phyloP scores from a whole-genome alignment of 2,329 filamentous ascomycete species.

The Phyllosticta paracitricarpa region DNA sequence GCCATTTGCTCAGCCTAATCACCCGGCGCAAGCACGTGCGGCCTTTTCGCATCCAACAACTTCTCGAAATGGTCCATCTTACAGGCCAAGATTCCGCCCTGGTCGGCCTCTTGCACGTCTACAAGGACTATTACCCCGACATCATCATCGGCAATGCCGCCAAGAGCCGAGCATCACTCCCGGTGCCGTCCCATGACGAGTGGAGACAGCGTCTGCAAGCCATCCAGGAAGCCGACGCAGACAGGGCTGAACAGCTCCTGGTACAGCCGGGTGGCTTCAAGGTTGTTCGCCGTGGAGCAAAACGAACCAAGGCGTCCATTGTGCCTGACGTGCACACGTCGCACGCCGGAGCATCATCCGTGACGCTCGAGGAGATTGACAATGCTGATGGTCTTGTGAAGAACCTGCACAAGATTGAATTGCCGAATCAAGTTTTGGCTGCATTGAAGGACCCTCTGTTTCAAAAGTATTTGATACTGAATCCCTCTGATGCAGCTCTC shows the following conservation, averaged over 20 bases:
- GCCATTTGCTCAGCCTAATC: slow-evolving; percentile 68
- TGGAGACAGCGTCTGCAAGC: slow-evolving; percentile 61
- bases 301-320: slow-evolving; percentile 40
- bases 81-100: slow-evolving; percentile 60
- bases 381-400: slow-evolving; percentile 58
- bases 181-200: slow-evolving; percentile 55
- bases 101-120: slow-evolving; percentile 66
- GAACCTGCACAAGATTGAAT: slow-evolving; percentile 66
- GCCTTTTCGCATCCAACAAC: slow-evolving; percentile 69
- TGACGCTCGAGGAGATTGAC: slow-evolving; percentile 64
- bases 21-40: slow-evolving; percentile 75
- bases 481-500: slow-evolving; percentile 19
- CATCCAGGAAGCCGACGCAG: slow-evolving; percentile 50
- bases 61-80: slow-evolving; percentile 44
- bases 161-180: slow-evolving; percentile 27
- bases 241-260: slow-evolving; percentile 29
- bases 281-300: slow-evolving; percentile 45
- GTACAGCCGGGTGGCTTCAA: slow-evolving; percentile 49
- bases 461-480: slow-evolving; percentile 62
- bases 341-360: slow-evolving; percentile 43
- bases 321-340: slow-evolving; percentile 64
- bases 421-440: slow-evolving; percentile 73
- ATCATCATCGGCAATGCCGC: slow-evolving; percentile 67
- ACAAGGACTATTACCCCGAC: slow-evolving; percentile 84
- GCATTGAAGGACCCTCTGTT: slow-evolving; percentile 65